phyloP scores from a whole-genome alignment of 169 alveolate species.

The Plasmodium vivax region DNA sequence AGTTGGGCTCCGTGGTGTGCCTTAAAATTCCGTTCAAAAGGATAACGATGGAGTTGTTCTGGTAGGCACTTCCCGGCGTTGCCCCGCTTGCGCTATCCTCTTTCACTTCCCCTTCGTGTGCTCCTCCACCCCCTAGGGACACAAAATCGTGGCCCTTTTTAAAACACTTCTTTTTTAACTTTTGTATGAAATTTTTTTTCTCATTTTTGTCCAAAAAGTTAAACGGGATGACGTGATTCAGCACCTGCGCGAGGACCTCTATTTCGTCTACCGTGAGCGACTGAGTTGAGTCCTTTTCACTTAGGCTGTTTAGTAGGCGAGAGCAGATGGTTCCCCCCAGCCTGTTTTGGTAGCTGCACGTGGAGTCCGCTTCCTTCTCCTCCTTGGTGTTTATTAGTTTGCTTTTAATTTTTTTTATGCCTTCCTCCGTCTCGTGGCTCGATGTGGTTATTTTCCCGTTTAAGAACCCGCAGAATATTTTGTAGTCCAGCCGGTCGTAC shows the following conservation, averaged over 20 bases:
- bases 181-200: slow-evolving; percentile 29
- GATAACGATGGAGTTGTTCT: slow-evolving; percentile 10
- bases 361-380: neutral
- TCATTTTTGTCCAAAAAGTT: slow-evolving; percentile 59
- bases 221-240: slow-evolving; percentile 17
- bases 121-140: neutral
- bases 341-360: neutral
- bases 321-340: slow-evolving; percentile 54
- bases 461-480: slow-evolving; percentile 35
- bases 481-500: slow-evolving; percentile 40
- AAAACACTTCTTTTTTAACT: slow-evolving; percentile 38
- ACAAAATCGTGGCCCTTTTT: slow-evolving; percentile 17
- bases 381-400: neutral
- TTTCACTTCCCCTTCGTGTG: neutral
- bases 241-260: slow-evolving; percentile 24
- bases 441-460: slow-evolving; percentile 37
- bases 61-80: neutral
- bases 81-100: neutral
- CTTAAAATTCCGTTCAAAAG: slow-evolving; percentile 66
- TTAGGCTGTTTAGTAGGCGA: neutral
- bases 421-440: slow-evolving; percentile 13
- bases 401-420: neutral
- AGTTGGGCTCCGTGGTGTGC: slow-evolving; percentile 19
- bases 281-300: slow-evolving; percentile 3
- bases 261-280: slow-evolving; percentile 60